These are phyloP conservation scores for Pelargonium nanum DNA, from an alignment of 345 rosid species.

Conservation along the genomic window DNA sequence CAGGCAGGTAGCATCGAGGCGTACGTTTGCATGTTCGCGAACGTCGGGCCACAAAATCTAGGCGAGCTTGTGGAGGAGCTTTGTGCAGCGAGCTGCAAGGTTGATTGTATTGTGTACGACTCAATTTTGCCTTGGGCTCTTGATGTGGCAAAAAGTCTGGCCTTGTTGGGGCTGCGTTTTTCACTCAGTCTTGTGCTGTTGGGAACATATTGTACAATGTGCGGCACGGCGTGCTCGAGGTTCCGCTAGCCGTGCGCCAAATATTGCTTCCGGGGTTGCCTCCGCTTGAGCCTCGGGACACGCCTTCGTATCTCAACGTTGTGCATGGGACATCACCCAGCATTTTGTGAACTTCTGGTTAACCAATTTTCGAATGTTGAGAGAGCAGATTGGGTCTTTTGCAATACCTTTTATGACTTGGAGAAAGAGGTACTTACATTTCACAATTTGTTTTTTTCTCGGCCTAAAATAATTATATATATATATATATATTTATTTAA, in stretches of 20 bases:
- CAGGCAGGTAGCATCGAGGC: too few species aligned
- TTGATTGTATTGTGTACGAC: constrained; percentile 33
- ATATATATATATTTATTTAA: too few species aligned
- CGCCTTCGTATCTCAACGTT: constrained; percentile 30
- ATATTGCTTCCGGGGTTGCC: constrained; percentile 24
- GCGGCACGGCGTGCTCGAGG: constrained; percentile 9
- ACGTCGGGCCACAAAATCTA: too few species aligned
- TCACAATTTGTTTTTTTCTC: too few species aligned
- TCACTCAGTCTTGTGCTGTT: constrained; percentile 25
- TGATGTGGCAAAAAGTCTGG: constrained; percentile 20
- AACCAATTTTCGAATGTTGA: constrained; percentile 27
- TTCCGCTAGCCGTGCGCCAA: constrained; percentile 19
- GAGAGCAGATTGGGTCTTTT: constrained; percentile 28
- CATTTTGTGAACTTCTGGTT: background rate
- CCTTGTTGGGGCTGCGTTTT: constrained; percentile 17
- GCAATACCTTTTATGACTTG: constrained; percentile 36
- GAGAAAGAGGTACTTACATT: constrained; percentile 42
- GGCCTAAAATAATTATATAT: too few species aligned
- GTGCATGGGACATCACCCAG: constrained; percentile 18
- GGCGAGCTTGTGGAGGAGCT: too few species aligned
- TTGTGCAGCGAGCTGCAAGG: too few species aligned
- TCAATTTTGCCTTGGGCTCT: constrained; percentile 34
- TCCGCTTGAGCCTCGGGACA: constrained; percentile 22
- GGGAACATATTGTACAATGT: constrained; percentile 10
- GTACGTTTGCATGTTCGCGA: too few species aligned